Base-by-base conservation (phyloP, 2,329 filamentous ascomycete species). In the Neopestalotiopsis sp. region DNA sequence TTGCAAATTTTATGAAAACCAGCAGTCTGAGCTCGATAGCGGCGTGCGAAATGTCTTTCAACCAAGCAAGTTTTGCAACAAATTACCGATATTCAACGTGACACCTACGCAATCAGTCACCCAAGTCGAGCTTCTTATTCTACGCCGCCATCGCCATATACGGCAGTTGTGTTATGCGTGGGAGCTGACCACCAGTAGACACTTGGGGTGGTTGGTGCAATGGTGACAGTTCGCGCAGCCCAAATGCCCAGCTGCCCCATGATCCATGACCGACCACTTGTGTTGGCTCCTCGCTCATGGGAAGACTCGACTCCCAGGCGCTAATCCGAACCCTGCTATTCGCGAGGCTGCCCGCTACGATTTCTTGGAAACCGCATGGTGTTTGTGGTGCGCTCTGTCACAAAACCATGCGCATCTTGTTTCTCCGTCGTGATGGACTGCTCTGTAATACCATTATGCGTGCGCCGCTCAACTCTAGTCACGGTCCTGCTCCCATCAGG, bases 401-500 rank as follows among this genome's bases (percentile, higher is more conserved):
- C 62, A 17, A 45, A 45, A 42, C 68, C 68, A 4, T 49, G 12
- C n/a, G 68, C 28, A 24, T 69, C 59, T 40, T 63, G 64, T 30
- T 40, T 64, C 20, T 59, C 59, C 4, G 58, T 69, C 13, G 32
- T 66, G 30, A 62, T 34, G 7, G 20, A 56, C 9, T 40, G 42
- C 38, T 67, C 32, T n/a, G 57, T 67, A 9, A 57, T 63, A 14
- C 58, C 49, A n/a, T 32, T 14, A n/a, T 24, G 20, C 14, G 32
- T 13, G 2, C 45, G 64, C 3, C 64, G 57, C 14, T 60, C 32
- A 5, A 45, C 30, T 20, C 70, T 73, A 28, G 67, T 71, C 7
- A 75, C 57, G 3, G 68, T 69, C 67, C 70, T 77, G 45, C 73
- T 75, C 2, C 76, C 77, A 61, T 74, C 74, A 3, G 71, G 63